Evolutionary conservation across 805 yeast species (phyloP).

Genomic region (Yarrowia osloensis): DNA sequence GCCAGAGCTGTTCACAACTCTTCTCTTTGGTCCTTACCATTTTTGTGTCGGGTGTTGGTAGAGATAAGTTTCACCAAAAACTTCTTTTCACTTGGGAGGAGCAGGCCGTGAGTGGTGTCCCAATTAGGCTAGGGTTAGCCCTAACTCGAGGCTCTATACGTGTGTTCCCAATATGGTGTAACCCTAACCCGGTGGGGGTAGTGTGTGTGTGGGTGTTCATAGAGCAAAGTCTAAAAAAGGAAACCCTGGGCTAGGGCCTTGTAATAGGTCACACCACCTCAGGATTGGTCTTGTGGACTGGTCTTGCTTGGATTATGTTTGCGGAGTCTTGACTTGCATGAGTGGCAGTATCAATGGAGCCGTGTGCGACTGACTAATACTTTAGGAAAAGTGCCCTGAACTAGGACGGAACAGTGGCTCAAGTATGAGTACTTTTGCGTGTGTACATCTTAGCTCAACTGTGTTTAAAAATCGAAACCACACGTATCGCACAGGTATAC

Average conservation of each 20-base stretch:
- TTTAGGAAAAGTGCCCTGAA: too few species aligned
- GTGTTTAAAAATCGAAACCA: too few species aligned
- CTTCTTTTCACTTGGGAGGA: constrained; percentile 12
- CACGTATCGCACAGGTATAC: background rate
- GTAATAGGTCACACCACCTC: background rate
- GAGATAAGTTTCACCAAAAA: constrained; percentile 22
- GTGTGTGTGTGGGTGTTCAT: too few species aligned
- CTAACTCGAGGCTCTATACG: background rate
- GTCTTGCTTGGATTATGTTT: background rate
- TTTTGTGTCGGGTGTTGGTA: constrained; percentile 27
- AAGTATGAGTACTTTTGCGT: too few species aligned
- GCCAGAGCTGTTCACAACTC: constrained; percentile 21
- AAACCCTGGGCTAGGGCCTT: background rate
- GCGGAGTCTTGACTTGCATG: background rate
- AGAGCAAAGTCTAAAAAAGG: background rate
- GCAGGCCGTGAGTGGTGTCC: constrained; percentile 22
- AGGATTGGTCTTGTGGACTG: background rate
- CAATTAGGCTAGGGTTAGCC: constrained; percentile 31
- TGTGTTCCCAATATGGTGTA: background rate
- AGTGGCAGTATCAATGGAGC: too few species aligned
- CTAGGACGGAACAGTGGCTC: too few species aligned
- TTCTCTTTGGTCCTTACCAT: constrained; percentile 29
- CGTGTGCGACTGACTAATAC: too few species aligned
- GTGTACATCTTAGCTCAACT: too few species aligned
- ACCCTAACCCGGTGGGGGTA: background rate